Percentiles rank a stretch among this genome's conserved stretches.
phyloP scores from a whole-genome alignment of 2,329 filamentous ascomycete genomes.

The Colletotrichum sp. region DNA sequence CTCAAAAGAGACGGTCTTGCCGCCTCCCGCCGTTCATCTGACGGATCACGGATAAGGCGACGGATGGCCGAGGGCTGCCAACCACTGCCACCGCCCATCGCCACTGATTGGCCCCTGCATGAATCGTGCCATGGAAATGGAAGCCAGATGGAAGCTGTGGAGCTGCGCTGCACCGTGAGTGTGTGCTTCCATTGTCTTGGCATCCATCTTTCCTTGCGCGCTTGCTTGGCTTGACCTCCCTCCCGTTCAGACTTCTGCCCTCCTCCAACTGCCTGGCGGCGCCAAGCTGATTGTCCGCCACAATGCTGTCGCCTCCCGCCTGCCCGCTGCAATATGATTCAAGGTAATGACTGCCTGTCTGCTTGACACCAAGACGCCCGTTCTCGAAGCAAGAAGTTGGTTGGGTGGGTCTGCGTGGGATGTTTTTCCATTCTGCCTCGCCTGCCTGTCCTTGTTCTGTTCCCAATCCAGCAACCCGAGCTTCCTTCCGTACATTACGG shows the following conservation, averaged over 20 bases:
- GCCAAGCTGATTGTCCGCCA: neutral
- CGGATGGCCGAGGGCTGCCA: neutral
- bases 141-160: conserved; percentile 18
- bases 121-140: conserved; percentile 13
- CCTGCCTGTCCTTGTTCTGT: neutral
- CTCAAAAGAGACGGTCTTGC: neutral
- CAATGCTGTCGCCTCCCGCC: neutral
- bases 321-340: neutral
- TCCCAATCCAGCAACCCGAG: neutral
- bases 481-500: conserved; percentile 5
- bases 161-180: neutral
- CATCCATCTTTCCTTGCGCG: neutral
- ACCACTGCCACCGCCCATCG: neutral
- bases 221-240: neutral
- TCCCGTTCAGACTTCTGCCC: neutral
- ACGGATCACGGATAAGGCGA: conserved; percentile 4
- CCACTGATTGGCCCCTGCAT: conserved; percentile 18
- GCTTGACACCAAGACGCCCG: neutral
- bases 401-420: conserved; percentile 7
- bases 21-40: conserved; percentile 4
- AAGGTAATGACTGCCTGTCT: neutral
- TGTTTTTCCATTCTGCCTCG: neutral
- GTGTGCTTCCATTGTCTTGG: neutral
- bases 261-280: neutral
- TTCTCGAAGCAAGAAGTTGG: neutral